Base-by-base conservation (phyloP, 345 rosid genomes). In the Eucalyptus regnans region DNA sequence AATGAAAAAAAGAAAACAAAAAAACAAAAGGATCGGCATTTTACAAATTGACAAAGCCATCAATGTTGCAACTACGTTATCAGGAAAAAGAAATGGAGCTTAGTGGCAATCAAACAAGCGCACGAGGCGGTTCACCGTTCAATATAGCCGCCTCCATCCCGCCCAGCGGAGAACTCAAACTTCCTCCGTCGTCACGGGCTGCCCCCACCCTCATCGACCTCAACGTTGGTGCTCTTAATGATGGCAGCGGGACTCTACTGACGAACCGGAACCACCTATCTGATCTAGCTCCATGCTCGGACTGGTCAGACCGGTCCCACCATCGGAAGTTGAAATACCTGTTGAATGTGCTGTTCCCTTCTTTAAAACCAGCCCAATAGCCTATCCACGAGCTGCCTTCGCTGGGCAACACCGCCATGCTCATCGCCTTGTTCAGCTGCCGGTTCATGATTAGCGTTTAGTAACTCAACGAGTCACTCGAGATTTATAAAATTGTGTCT, bases 381-480 rank as follows among this genome's bases (percentile, higher is more conserved):
- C 95, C 96, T 64, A 90, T 91, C 87, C 92, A 86, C 5, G 94
- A 91, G 83, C 97, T 95, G 31, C 94, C 91, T 52, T 91, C 93
- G 9, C 95, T 89, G 1, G 95, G 92, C 48, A 94, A 22, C 89
- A 90, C 94, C 51, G 91, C 91, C 90, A 95, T 64, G 83, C 99
- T 94, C 80, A 87, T 91, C 0, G 98, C 85, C 91, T 98, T 94
- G 92, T 93, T 93, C 92, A 97, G 64, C 62, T 93, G 91, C 90
- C 94, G 92, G 88, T 86, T 33, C 91, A 95, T 89, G 44, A 98
- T 87, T 29, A 92, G 95, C 89, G 0, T 56, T 56, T 56, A 0
- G 2, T 56, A 1, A 51, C 56, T 51, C 3, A 2, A 22, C 22
- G 27, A 56, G 2, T 51, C 56, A 8, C 56, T 1, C 16, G 54